phyloP scores from a whole-genome alignment of 129 eudicot genomes.

The Erigeron canadensis region DNA sequence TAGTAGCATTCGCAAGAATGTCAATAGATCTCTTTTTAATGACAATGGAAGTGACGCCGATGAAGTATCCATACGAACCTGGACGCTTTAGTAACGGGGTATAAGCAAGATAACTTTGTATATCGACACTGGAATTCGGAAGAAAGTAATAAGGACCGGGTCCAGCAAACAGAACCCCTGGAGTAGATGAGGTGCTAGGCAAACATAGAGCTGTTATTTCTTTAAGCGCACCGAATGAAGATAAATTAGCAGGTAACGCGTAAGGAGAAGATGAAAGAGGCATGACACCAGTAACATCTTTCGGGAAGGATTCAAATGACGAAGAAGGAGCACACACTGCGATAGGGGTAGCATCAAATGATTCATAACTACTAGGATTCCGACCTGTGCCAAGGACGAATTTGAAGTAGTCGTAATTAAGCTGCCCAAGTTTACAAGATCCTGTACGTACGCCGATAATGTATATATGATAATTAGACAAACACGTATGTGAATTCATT shows the following conservation, averaged over 20 bases:
- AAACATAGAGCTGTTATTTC: constrained; percentile 43
- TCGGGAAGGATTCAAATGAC: constrained; percentile 31
- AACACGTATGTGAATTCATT: too few species aligned
- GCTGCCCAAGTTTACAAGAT: too few species aligned
- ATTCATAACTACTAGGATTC: too few species aligned
- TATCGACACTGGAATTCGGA: constrained; percentile 33
- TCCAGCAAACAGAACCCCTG: constrained; percentile 47
- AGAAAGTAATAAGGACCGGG: constrained; percentile 38
- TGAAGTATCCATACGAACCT: constrained; percentile 31
- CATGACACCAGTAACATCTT: constrained; percentile 38
- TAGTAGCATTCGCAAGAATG: not conserved
- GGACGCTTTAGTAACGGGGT: constrained; percentile 33
- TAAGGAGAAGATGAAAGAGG: constrained; percentile 42
- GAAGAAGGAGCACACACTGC: constrained; percentile 47
- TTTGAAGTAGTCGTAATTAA: too few species aligned
- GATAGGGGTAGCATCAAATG: constrained; percentile 24
- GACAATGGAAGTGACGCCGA: constrained; percentile 32
- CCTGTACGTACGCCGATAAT: too few species aligned
- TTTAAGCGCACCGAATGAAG: not conserved
- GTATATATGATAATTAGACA: too few species aligned
- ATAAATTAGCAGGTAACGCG: constrained; percentile 33
- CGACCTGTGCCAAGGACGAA: too few species aligned
- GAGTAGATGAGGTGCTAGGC: constrained; percentile 29
- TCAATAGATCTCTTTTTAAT: constrained; percentile 23
- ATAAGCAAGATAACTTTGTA: constrained; percentile 26